Base-by-base conservation (phyloP, 2,329 filamentous ascomycete genomes). In the Cryoendolithus antarcticus region DNA sequence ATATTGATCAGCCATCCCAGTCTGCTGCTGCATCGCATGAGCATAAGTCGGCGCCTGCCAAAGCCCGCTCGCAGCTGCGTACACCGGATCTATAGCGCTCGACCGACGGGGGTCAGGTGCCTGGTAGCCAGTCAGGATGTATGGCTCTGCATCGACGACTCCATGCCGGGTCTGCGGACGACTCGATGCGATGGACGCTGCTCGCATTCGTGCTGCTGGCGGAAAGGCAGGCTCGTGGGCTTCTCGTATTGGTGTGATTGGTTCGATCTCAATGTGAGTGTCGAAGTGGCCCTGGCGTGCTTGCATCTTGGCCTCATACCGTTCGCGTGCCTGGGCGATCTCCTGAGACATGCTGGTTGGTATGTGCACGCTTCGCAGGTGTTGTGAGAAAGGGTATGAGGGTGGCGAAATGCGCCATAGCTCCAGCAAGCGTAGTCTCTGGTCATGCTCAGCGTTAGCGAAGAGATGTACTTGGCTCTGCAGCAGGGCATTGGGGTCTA, bases 381-480 rank as follows among this genome's bases (percentile, higher is more conserved):
- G 60, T 42, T 53, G 45, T 35, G 54, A 49, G 31, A 57, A 51
- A 19, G 61, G 59, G 45, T 72, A 74, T 32, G 68, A 72, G 0
- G 82, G 82, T 13, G 83, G 83, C 42, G 77, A 84, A 48, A 88
- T 85, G 43, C 76, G 78, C 86, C 86, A 94, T 10, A 93, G 75
- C 58, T 93, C 81, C 30, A 93, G 69, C 10, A 94, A 70, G 13
- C 84, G 75, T 41, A 78, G 64, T 53, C 80, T 76, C 59, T 93
- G 84, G 32, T 79, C 69, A 15, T 73, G 65, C 41, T 82, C 78
- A 38, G 84, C 85, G 45, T 79, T 76, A 48, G 75, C 75, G 67
- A 93, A 93, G 31, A 94, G 74, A 43, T 82, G 72, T 37, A 88
- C 62, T 58, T 94, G 86, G 3, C 80, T 79, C 4, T 77, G 71